Evolutionary conservation across 352 stramenopile genomes (phyloP).

Genomic region (Sclerospora graminicola): DNA sequence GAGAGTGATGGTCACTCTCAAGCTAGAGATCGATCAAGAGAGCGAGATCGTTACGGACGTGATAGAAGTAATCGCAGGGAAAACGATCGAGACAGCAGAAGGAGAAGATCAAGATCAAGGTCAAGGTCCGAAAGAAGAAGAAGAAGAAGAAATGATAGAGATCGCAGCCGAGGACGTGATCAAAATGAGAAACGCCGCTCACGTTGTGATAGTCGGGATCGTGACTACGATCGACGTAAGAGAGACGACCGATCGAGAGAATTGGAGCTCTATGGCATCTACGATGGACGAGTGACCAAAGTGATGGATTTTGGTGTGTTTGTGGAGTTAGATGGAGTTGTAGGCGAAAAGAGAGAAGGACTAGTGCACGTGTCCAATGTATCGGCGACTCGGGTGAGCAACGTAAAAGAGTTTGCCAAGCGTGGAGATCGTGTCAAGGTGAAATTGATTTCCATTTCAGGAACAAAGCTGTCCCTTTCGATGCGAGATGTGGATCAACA

Average conservation of each 20-base stretch:
- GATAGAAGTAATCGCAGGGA: conserved; percentile 20
- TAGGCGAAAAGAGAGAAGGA: conserved; percentile 75
- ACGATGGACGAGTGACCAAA: conserved; percentile 89
- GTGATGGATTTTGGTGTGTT: conserved; percentile 97
- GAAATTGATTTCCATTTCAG: conserved; percentile 92
- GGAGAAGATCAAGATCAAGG: conserved; percentile 27
- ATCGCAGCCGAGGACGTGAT: conserved; percentile 20
- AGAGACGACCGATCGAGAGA: conserved; percentile 22
- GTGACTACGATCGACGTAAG: conserved; percentile 15
- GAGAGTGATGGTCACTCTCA: conserved; percentile 10
- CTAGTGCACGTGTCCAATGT: conserved; percentile 94
- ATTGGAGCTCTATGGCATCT: conserved; percentile 91
- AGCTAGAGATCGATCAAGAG: conserved; percentile 9
- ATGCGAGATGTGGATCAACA: conserved; percentile 97
- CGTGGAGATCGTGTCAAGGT: conserved; percentile 91
- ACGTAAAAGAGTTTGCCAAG: conserved; percentile 82
- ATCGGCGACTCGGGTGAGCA: conserved; percentile 72
- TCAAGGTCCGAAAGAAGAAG: conserved; percentile 26
- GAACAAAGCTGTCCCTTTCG: conserved; percentile 87
- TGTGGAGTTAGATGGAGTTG: conserved; percentile 84
- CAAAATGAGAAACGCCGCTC: conserved; percentile 11
- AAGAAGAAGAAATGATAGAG: conserved; percentile 14
- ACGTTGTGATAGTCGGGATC: conserved; percentile 21
- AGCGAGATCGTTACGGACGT: conserved; percentile 15
- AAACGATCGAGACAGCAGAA: conserved; percentile 17